Evolutionary conservation across 352 stramenopile genomes (phyloP), one percentile per base, ranked within the genome.

Genomic region (Globisporangium mamillatum): DNA sequence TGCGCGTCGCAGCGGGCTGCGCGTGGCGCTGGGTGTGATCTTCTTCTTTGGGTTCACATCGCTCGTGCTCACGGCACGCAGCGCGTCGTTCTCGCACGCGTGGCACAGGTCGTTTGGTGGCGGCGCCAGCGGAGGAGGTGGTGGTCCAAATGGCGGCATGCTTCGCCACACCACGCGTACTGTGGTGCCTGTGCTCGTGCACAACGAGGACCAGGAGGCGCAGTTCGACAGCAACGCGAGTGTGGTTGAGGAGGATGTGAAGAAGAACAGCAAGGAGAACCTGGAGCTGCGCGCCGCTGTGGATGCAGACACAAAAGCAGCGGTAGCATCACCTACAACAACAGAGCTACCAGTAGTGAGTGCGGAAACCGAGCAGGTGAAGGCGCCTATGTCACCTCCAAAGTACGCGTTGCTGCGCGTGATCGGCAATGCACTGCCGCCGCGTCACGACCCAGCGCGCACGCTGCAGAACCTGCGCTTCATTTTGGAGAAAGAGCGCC

Each of bases 381-480:
- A 25, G n/a, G n/a, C 22, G 6, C n/a, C 52, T 7, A 32, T 29
- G 27, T 46, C 22, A 38, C 65, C 69, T 3, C 72, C 75, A 36
- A 74, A 36, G 25, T 84, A 76, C 59, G 64, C 76, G 66, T 62
- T 86, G 41, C 59, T 83, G 22, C 78, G 80, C 5, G 65, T 75
- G 18, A 80, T 89, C 48, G 75, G 78, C 38, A 89, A 89, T 53
- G 72, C 80, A 34, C 66, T 89, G 60, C 76, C 80, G n/a, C 80
- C 80, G 16, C 76, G 76, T n/a, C 80, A 89, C 22, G 74, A 86
- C 59, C 77, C 77, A 0, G 34, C 59, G 22, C 61, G 72, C 1
- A 79, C 78, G 50, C 69, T 89, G 25, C 57, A 65, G 22, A 89
- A 89, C 50, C 58, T 89, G 12, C 69, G 75, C 9, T 89, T 89